Percentiles rank a stretch among this genome's conserved stretches.
phyloP scores from a whole-genome alignment of 78 protist genomes.

The Pigoraptor vietnamica region DNA sequence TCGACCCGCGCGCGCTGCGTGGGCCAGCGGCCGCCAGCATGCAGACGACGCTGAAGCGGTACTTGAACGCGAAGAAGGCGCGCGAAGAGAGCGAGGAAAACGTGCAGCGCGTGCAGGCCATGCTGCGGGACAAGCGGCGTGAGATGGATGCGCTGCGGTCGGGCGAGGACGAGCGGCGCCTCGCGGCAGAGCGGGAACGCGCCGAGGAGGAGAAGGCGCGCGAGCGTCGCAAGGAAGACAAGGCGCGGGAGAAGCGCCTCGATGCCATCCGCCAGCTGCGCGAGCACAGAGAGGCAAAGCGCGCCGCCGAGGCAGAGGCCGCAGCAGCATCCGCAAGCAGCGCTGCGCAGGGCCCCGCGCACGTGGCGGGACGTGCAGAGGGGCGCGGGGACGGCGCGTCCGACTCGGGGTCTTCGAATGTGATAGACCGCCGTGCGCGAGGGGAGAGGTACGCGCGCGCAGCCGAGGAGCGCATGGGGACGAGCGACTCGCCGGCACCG shows the following conservation, averaged over 20 bases:
- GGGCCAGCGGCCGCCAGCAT: background rate
- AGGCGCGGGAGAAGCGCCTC: background rate
- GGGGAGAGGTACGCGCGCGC: background rate
- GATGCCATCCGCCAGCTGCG: background rate
- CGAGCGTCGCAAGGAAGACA: background rate
- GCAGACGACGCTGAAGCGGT: background rate
- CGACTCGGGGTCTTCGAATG: background rate
- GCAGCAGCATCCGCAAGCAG: background rate
- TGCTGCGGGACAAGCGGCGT: background rate
- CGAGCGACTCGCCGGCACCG: background rate
- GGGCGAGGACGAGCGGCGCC: background rate
- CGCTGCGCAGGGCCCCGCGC: too few relatives aligned
- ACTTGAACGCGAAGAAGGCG: background rate
- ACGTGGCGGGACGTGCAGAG: background rate
- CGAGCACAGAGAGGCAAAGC: background rate
- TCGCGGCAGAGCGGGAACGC: background rate
- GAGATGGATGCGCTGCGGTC: background rate
- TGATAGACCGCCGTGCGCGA: too few relatives aligned
- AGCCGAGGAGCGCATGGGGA: background rate
- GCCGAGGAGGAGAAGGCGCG: background rate
- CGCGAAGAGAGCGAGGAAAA: background rate
- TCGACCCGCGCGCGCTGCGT: background rate
- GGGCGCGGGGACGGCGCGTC: background rate
- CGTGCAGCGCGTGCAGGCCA: background rate
- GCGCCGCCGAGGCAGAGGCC: background rate